Evolutionary conservation across 805 yeast species (phyloP).

Genomic region (Ogataea ganodermae): DNA sequence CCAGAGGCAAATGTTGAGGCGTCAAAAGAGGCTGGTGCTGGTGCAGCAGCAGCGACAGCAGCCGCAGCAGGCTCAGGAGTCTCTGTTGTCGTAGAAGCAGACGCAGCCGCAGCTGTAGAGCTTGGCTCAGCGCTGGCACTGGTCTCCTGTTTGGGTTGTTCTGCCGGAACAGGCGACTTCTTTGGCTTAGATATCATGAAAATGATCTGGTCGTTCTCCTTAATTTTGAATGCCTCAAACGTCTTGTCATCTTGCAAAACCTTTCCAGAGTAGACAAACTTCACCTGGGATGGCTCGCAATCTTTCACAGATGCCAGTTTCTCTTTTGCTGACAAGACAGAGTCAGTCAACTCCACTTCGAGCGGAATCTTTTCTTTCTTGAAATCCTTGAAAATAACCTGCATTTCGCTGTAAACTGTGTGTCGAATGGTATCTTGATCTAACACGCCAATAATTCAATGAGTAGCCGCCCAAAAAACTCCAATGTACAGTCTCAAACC

Average conservation of each 20-base stretch:
- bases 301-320: constrained; percentile 67
- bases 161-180: constrained; percentile 34
- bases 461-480: neutral
- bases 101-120: constrained; percentile 24
- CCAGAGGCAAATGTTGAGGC: constrained; percentile 76
- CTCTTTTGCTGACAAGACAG: constrained; percentile 71
- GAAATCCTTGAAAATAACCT: constrained; percentile 83
- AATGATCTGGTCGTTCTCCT: constrained; percentile 84
- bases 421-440: neutral
- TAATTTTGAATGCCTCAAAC: constrained; percentile 69
- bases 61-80: constrained; percentile 20
- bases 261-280: constrained; percentile 88
- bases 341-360: constrained; percentile 68
- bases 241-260: constrained; percentile 83
- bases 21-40: constrained; percentile 31
- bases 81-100: constrained; percentile 15
- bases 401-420: constrained; percentile 48
- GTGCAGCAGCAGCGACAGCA: constrained; percentile 23
- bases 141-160: constrained; percentile 23
- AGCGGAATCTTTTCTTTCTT: constrained; percentile 85
- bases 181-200: constrained; percentile 79
- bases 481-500: neutral
- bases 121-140: constrained; percentile 4
- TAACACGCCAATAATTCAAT: neutral
- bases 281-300: constrained; percentile 73